phyloP scores from a whole-genome alignment of 1,139 yeast species.

The Zygosaccharomyces sapae region DNA sequence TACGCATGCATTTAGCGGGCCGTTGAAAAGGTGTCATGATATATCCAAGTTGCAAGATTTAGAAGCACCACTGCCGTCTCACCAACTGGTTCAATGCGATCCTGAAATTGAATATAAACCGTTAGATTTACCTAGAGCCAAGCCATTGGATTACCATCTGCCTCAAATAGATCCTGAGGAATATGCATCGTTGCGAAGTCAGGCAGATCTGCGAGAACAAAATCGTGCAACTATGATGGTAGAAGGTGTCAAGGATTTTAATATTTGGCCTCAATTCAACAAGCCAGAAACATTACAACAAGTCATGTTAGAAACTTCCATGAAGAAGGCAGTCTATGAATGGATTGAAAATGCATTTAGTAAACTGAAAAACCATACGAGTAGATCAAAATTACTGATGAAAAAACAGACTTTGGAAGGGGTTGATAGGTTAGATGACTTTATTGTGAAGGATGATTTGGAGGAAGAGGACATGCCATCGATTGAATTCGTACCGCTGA shows the following conservation, averaged over 20 bases:
- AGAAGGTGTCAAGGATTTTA: conserved; percentile 5
- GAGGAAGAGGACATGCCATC: conserved; percentile 30
- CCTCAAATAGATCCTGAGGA: conserved; percentile 9
- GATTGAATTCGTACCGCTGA: conserved; percentile 50
- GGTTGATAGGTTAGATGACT: conserved; percentile 40
- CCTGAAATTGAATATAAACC: conserved; percentile 3
- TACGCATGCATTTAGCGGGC: background rate
- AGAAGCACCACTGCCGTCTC: conserved; percentile 23
- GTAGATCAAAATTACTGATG: conserved; percentile 36
- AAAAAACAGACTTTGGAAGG: conserved; percentile 28
- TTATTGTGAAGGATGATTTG: conserved; percentile 39
- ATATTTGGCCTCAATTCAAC: conserved; percentile 45
- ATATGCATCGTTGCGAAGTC: conserved; percentile 16
- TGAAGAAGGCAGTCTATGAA: conserved; percentile 34
- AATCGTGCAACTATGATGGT: conserved; percentile 5
- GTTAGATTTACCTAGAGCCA: conserved; percentile 5
- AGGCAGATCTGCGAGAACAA: background rate
- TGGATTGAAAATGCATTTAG: conserved; percentile 54
- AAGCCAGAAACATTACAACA: conserved; percentile 42
- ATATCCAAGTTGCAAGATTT: conserved; percentile 20
- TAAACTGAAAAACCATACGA: conserved; percentile 39
- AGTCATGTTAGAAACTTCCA: conserved; percentile 37
- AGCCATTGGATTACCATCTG: background rate
- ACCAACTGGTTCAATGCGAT: conserved; percentile 17
- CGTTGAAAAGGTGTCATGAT: conserved; percentile 15